Conservation (phyloP, 2,329 filamentous ascomycete genomes). For the Botrytis fabae region DNA sequence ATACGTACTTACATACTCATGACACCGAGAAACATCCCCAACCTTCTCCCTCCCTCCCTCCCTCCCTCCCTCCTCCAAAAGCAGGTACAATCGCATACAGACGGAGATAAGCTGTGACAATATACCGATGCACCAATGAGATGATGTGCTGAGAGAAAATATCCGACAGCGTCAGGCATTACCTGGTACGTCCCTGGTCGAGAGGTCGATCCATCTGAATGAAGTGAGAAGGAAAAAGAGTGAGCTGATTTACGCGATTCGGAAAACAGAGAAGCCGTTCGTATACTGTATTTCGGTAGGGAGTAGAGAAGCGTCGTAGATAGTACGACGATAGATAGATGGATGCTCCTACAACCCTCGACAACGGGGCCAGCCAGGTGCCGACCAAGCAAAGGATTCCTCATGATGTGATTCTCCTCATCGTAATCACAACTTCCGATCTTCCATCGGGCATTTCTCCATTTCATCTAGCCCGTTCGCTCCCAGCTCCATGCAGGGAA, state of each 20-base stretch:
- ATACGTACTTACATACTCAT: background rate
- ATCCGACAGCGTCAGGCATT: background rate
- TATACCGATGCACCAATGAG: background rate
- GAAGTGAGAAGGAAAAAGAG: background rate
- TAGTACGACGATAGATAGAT: too few species aligned
- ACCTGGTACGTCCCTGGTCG: background rate
- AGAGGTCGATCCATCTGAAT: background rate
- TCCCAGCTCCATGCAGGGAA: background rate
- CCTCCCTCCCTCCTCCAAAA: background rate
- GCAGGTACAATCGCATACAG: background rate
- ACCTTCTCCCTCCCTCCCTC: background rate
- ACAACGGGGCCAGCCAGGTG: too few species aligned
- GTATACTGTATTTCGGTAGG: too few species aligned
- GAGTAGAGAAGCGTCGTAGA: background rate
- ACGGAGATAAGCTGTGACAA: background rate
- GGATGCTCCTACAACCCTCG: too few species aligned
- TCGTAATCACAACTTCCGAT: too few species aligned
- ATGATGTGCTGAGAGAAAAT: background rate
- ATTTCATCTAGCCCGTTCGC: too few species aligned
- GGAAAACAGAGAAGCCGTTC: slow-evolving; percentile 3
- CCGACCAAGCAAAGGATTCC: too few species aligned
- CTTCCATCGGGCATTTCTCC: too few species aligned
- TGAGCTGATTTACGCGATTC: slow-evolving; percentile 17
- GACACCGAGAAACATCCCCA: background rate
- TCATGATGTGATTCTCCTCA: too few species aligned